phyloP scores from a whole-genome alignment of 441 rosid species.

The Biscutella laevigata region DNA sequence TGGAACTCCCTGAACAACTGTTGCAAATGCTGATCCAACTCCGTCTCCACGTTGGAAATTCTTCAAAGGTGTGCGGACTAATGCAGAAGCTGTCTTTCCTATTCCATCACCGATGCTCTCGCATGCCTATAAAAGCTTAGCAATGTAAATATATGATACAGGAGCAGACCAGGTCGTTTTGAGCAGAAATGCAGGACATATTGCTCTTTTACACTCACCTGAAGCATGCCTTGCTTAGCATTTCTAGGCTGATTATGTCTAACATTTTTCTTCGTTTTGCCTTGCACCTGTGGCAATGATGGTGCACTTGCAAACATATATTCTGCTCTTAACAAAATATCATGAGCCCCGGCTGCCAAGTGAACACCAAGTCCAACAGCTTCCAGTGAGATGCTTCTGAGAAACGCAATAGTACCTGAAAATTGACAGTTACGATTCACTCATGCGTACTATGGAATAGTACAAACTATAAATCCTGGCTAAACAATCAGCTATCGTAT shows the following conservation, averaged over 20 bases:
- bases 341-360: conserved; percentile 88
- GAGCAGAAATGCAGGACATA: background rate
- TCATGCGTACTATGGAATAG: background rate
- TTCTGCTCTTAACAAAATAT: conserved; percentile 78
- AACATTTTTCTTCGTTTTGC: conserved; percentile 47
- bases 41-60: conserved; percentile 85
- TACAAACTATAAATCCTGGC: background rate
- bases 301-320: conserved; percentile 51
- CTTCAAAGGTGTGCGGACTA: conserved; percentile 73
- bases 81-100: conserved; percentile 84
- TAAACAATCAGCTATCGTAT: background rate
- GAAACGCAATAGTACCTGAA: conserved; percentile 86
- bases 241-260: conserved; percentile 78
- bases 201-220: conserved; percentile 39
- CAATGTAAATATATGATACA: conserved; percentile 11
- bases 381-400: conserved; percentile 87
- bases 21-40: conserved; percentile 75
- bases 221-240: conserved; percentile 84
- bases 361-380: conserved; percentile 96
- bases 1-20: conserved; percentile 80
- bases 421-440: background rate
- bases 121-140: conserved; percentile 52
- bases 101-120: conserved; percentile 82
- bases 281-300: conserved; percentile 42
- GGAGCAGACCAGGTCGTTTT: background rate